These are phyloP conservation scores for Pinus taeda DNA, from an alignment of 75 land plant species.

Conservation along the genomic window DNA sequence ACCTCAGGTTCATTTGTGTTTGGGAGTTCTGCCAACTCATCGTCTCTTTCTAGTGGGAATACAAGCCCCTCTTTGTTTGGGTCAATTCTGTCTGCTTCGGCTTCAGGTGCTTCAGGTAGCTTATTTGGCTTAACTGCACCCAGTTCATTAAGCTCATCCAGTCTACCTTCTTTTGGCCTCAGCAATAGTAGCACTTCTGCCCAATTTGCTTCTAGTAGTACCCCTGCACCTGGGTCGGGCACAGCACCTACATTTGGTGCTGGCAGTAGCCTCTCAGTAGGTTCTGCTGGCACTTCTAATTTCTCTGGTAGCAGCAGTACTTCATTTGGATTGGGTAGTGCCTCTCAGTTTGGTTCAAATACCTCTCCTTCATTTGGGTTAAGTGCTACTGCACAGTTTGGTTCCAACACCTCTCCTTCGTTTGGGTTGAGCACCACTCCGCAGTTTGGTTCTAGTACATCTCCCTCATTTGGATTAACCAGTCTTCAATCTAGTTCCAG, in stretches of 20 bases:
- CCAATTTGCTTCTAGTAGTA: neutral
- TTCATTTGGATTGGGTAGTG: neutral
- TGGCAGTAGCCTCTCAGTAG: neutral
- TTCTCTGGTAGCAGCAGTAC: neutral
- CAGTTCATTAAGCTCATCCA: neutral
- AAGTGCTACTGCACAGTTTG: neutral
- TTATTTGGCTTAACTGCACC: neutral
- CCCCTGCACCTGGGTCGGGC: neutral
- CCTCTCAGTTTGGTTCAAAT: conserved; percentile 3
- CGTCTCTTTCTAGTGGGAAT: neutral
- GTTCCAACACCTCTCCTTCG: neutral
- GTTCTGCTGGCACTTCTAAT: neutral
- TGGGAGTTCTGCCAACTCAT: neutral
- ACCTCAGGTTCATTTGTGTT: neutral
- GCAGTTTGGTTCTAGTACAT: neutral
- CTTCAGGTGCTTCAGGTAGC: neutral
- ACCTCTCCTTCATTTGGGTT: conserved; percentile 1
- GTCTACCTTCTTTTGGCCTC: conserved; percentile 5
- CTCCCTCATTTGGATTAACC: conserved; percentile 8
- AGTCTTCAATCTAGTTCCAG: neutral
- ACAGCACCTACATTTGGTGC: neutral
- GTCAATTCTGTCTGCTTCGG: neutral
- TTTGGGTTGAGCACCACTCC: neutral
- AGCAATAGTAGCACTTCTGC: neutral
- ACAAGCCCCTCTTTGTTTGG: conserved; percentile 1